Evolutionary conservation across 108 stramenopile genomes (phyloP), one percentile per base, ranked within the genome.

Genomic region (Cyclotella choctawhatcheeana): DNA sequence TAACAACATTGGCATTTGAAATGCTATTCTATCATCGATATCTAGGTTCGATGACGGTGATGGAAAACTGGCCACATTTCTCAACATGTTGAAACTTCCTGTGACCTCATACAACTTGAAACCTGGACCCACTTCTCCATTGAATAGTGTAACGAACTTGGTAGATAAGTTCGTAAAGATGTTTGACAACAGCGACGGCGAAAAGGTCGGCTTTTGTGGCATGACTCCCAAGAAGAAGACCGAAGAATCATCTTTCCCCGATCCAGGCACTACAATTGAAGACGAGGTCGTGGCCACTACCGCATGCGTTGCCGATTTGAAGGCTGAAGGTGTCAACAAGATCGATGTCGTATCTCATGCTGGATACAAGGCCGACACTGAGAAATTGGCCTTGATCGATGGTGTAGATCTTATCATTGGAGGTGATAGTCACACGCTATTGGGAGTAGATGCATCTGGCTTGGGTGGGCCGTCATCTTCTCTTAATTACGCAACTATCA

Each of bases 391-490:
- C 25, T 31, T 20, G 40, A 73, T 87, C 50, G 65, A 66, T 32
- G 86, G 86, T 29, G 86, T 87, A n/a, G 83, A 84, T 63, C 73
- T 87, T 14, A 62, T 87, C 33, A 54, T 87, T 45, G 86, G 86
- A 21, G 86, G 86, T 3, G 60, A 87, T 45, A 70, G 76, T 47
- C 86, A 87, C 37, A 51, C 73, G 13, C 73, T 87, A 0, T 52
- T 87, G 26, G 82, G 76, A 44, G 69, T 74, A 26, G 67, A 75
- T 44, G 53, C 58, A 30, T 24, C 48, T 40, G 24, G 54, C 10
- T 24, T 54, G 17, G 61, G 27, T 52, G 43, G 27, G 22, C 20
- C 61, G 35, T 40, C 53, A 13, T 63, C 64, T 10, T 35, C 63
- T 60, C 29, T 13, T 40, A 14, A 35, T 17, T 84, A 73, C 37